Conservation (phyloP, 164 flowering plant species). For the Kingdonia uniflora region DNA sequence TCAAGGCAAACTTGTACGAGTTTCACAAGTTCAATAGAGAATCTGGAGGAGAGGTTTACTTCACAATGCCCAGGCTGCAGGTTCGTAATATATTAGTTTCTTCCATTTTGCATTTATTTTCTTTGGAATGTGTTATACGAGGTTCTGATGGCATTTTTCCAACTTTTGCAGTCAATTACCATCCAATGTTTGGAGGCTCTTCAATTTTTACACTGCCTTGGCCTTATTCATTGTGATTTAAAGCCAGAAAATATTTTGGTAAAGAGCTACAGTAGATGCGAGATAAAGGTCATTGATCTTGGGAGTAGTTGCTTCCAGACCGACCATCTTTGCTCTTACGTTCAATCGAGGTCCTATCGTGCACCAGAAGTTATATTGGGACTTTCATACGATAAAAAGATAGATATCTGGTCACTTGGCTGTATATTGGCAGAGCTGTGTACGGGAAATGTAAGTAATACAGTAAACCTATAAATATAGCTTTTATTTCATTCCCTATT, state of each 20-base stretch:
- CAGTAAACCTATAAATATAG: background rate
- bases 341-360: constrained; percentile 98
- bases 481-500: no score
- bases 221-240: constrained; percentile 95
- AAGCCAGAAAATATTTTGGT: constrained; percentile 99
- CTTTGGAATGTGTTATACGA: constrained; percentile 9
- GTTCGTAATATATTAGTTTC: constrained; percentile 26
- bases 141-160: constrained; percentile 10
- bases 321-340: constrained; percentile 98
- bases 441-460: constrained; percentile 84
- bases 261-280: constrained; percentile 98
- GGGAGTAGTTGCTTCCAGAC: constrained; percentile 99
- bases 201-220: constrained; percentile 89
- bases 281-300: constrained; percentile 96
- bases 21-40: constrained; percentile 97
- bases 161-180: constrained; percentile 72
- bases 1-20: constrained; percentile 94
- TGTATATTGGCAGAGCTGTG: constrained; percentile 99
- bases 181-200: constrained; percentile 97
- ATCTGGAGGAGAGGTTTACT: constrained; percentile 99
- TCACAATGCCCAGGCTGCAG: constrained; percentile 99
- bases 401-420: constrained; percentile 98
- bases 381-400: constrained; percentile 91
- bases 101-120: background rate
- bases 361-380: constrained; percentile 98